Evolutionary conservation across 352 stramenopile species (phyloP), one percentile per base, ranked within the genome.

Genomic region (Phytophthora pinifolia): DNA sequence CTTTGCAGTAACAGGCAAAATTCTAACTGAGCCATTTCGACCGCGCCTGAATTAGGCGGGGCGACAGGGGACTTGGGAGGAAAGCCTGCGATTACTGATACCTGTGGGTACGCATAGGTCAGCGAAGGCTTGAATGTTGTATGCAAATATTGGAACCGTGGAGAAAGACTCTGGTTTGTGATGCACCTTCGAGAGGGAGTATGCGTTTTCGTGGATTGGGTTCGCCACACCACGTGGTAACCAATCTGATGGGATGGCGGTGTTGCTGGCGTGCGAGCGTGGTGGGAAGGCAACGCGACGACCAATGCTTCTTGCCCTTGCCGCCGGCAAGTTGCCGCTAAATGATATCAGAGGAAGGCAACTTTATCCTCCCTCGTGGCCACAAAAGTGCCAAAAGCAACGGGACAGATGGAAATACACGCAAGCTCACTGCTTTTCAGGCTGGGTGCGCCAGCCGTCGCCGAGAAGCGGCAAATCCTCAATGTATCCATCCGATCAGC

Each of bases 1-100:
- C 4, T 61, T 29, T 7, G 47, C n/a, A n/a, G 34, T 45, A 67
- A 43, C 39, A 29, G 27, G 13, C 38, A 61, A 61, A 71, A 54
- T 67, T 32, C 48, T 33, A 60, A 72, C 51, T 72, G 58, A 64
- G 46, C 37, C 49, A 67, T 56, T 54, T 47, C 22, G 35, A 30
- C 20, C 25, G 46, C 33, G 9, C 32, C 7, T 54, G 48, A 49
- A 37, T 51, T 15, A 47, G 30, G 44, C n/a, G 4, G 45, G 9
- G 39, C 37, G 30, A 49, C 46, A 44, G 43, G 36, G 43, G 46
- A 18, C 5, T 9, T 31, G n/a, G 48, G 34, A 46, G 43, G 47
- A 27, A 38, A 9, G 14, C 3, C 15, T 7, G 37, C n/a, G 0
- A 15, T 35, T 36, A 1, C 4, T 17, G 15, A 39, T 50, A 35